Base-by-base conservation (phyloP, 768 basidiomycete species). In the Mycena filopes region DNA sequence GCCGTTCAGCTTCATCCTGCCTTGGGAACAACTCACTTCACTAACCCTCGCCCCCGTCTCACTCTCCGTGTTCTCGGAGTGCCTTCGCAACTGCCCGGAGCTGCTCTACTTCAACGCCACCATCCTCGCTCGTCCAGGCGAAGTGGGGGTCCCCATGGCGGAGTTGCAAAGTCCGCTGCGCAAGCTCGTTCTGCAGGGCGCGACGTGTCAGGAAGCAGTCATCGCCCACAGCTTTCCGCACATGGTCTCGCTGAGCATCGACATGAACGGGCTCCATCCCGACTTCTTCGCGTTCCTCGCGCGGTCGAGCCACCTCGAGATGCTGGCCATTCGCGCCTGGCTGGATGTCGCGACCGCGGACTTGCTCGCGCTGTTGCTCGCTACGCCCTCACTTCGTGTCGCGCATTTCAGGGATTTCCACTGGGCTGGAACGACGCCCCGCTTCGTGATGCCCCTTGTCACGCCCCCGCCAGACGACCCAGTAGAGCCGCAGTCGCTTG, bases 11-110 rank as follows among this genome's bases (percentile, higher is more conserved):
- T 38, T 57, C 16, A 42, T 60, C 10, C 41, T 68, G 11, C 67
- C 67, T 8, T 68, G 59, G 62, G 40, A 20, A 13, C 67, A 68
- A 28, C 25, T 68, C 36, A 65, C 63, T 36, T 68, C 53, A 15
- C 45, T 68, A 36, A 61, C 49, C 8, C 63, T 68, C 47, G 21
- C 11, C 10, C 50, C 59, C 36, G 61, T 68, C 23, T 55, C 58
- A 20, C 12, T 61, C 21, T 50, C 54, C 26, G 55, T 56, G 20
- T 68, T 68, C 59, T 51, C 63, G 13, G 58, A 65, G 48, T 60
- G 63, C 25, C 57, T 68, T 31, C 50, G 33, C 23, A 65, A 65
- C 28, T 68, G 67, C 36, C 40, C 41, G 1, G 48, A 49, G 8
- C 55, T 68, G 29, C 63, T 68, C n/a, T 65, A 51, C 55, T 65